Base-by-base conservation (phyloP, 345 rosid species). In the Populus davidiana region DNA sequence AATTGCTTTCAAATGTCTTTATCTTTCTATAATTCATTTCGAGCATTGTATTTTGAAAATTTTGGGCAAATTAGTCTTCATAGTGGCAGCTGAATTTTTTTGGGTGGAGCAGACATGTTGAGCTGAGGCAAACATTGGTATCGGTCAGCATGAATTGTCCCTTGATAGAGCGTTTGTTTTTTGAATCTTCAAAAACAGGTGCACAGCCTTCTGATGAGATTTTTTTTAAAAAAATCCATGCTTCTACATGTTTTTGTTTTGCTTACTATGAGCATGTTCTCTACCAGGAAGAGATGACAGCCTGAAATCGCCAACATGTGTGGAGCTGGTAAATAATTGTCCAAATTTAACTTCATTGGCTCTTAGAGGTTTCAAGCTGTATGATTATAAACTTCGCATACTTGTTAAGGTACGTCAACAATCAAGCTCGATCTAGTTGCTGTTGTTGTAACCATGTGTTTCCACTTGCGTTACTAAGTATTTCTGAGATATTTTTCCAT, bases 291-390 rank as follows among this genome's bases (percentile, higher is more conserved):
- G 89, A 85, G 91, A 88, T 85, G 97, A 83, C 86, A 80, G 86
- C 86, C 47, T 86, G 85, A 85, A 87, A 86, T 86, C 86, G 3
- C 88, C 93, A 10, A 86, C 88, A 69, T 90, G 94, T 77, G 77
- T 81, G 82, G 92, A 92, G 71, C 87, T 94, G 1, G 96, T 91
- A 82, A 85, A 83, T 82, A 90, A 79, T 75, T 89, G 94, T 82
- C 96, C 91, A 49, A 88, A 91, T 70, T 73, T 94, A 78, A 85
- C 86, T 49, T 92, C 94, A 72, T 79, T 94, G 82, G 90, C 96
- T 8, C 93, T 94, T 75, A 90, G 93, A 86, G 96, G 97, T 70
- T 92, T 92, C 86, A 91, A 89, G 88, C 85, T 92, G 67, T 90
- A 83, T 54, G 91, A 89, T 81, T 79, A 80, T 72, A 87, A 87